Conservation (phyloP, 1,284 basidiomycete species). For the Ceratobasidium sp. region DNA sequence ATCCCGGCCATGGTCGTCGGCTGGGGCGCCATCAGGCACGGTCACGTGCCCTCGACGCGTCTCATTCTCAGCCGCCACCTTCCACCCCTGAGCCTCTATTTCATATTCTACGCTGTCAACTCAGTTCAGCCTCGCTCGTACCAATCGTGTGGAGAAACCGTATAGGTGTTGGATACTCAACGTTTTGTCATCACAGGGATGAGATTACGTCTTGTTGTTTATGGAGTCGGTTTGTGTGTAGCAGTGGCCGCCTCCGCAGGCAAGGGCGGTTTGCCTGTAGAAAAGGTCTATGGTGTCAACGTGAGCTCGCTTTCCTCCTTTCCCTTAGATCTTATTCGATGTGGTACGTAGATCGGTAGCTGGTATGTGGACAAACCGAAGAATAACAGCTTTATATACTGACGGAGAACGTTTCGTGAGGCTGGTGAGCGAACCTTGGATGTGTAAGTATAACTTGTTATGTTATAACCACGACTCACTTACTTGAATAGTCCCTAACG, state of each 20-base stretch:
- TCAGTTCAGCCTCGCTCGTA: too few relatives aligned
- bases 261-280: slow-evolving; percentile 38
- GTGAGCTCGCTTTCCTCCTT: slow-evolving; percentile 26
- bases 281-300: slow-evolving; percentile 77
- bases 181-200: background rate
- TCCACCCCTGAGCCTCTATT: too few relatives aligned
- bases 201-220: slow-evolving; percentile 3
- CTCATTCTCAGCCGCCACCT: too few relatives aligned
- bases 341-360: slow-evolving; percentile 25
- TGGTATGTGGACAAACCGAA: slow-evolving; percentile 57
- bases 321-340: background rate
- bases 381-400: background rate
- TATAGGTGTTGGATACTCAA: too few relatives aligned
- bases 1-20: too few relatives aligned
- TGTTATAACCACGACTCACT: background rate
- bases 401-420: slow-evolving; percentile 54
- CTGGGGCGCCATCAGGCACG: too few relatives aligned
- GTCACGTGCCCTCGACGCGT: too few relatives aligned
- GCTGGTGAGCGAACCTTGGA: slow-evolving; percentile 75
- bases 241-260: slow-evolving; percentile 16
- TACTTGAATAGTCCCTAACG: slow-evolving; percentile 60
- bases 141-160: too few relatives aligned
- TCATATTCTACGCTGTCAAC: too few relatives aligned
- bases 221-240: slow-evolving; percentile 1
- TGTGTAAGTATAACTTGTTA: slow-evolving; percentile 58